A percentile compares a stretch with the other conserved stretches of the same genome.
Conservation (phyloP, 148 eudicot genomes). For the Vaccinium macrocarpon region DNA sequence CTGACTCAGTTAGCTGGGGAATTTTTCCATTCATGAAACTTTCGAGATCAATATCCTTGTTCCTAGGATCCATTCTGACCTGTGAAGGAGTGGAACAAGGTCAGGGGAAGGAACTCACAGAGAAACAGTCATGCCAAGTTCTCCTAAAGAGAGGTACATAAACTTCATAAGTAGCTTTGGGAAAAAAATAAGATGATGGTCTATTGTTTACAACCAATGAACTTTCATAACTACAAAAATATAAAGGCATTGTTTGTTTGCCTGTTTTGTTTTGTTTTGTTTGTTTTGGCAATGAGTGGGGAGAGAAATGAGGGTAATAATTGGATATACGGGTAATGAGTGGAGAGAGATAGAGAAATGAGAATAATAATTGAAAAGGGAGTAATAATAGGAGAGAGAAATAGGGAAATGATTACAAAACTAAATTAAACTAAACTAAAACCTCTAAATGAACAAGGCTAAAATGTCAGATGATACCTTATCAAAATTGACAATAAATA, state of each 20-base stretch:
- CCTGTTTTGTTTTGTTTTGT: too few relatives aligned
- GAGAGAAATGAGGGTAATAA: too few relatives aligned
- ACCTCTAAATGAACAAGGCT: too few relatives aligned
- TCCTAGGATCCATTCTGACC: conserved; percentile 96
- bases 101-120: conserved; percentile 10
- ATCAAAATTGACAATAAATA: conserved; percentile 88
- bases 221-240: not conserved
- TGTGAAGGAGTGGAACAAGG: conserved; percentile 31
- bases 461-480: conserved; percentile 47
- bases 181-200: not conserved
- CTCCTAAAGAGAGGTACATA: not conserved
- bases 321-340: too few relatives aligned
- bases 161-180: not conserved
- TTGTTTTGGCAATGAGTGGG: too few relatives aligned
- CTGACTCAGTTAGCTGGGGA: conserved; percentile 63
- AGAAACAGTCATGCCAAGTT: not conserved
- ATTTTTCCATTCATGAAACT: conserved; percentile 62
- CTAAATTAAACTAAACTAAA: too few relatives aligned
- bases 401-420: too few relatives aligned
- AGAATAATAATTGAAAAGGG: too few relatives aligned
- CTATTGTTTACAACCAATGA: not conserved
- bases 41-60: conserved; percentile 75
- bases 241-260: too few relatives aligned
- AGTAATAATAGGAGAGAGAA: too few relatives aligned
- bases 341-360: too few relatives aligned